Evolutionary conservation across 2,329 filamentous ascomycete species (phyloP).

Genomic region (Hortaea sp.): DNA sequence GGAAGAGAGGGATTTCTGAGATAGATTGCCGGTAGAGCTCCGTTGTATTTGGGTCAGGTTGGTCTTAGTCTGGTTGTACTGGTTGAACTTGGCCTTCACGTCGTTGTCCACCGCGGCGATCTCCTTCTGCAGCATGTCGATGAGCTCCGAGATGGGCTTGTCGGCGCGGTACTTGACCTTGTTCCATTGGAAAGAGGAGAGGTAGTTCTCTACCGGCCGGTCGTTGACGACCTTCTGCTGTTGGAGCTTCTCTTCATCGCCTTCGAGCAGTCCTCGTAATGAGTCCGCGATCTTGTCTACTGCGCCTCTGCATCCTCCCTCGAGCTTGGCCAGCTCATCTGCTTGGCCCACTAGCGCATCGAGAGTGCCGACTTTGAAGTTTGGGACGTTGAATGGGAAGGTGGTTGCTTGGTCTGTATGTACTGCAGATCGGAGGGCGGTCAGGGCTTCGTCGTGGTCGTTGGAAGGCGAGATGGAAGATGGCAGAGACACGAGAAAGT

Average conservation of each 20-base stretch:
- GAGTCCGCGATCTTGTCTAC: slow-evolving; percentile 84
- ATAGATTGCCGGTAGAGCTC: slow-evolving; percentile 86
- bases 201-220: slow-evolving; percentile 83
- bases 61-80: slow-evolving; percentile 87
- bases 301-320: slow-evolving; percentile 66
- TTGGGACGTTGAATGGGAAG: slow-evolving; percentile 69
- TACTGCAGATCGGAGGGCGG: slow-evolving; percentile 62
- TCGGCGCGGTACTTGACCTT: slow-evolving; percentile 95
- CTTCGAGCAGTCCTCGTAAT: slow-evolving; percentile 70
- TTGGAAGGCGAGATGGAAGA: slow-evolving; percentile 73
- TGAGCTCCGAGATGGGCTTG: slow-evolving; percentile 76
- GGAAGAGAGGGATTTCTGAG: slow-evolving; percentile 85
- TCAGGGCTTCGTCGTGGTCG: slow-evolving; percentile 71
- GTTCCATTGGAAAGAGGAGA: slow-evolving; percentile 88
- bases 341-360: slow-evolving; percentile 94
- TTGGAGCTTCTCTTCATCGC: slow-evolving; percentile 69
- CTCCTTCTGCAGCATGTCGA: slow-evolving; percentile 86
- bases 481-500: slow-evolving; percentile 83
- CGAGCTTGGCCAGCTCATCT: slow-evolving; percentile 86
- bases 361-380: slow-evolving; percentile 95
- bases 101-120: slow-evolving; percentile 88
- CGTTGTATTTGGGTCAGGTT: slow-evolving; percentile 72
- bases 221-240: slow-evolving; percentile 92
- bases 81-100: slow-evolving; percentile 85
- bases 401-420: slow-evolving; percentile 65